Evolutionary conservation across 441 rosid genomes (phyloP).

Genomic region (Gossypium gossypioides): DNA sequence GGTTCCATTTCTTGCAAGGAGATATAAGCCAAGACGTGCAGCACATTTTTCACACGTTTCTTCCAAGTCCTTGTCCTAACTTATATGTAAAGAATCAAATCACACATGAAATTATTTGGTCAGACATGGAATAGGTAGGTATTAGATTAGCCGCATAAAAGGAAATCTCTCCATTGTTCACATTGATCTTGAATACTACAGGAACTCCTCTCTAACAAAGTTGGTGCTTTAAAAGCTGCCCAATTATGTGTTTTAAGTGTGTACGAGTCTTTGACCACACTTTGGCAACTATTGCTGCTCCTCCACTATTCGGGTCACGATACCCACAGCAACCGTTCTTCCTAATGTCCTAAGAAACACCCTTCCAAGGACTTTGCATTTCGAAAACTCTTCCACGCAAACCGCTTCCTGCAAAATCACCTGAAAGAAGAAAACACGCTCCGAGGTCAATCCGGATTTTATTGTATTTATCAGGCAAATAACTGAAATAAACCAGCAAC

Average conservation of each 20-base stretch:
- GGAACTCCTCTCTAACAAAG: background rate
- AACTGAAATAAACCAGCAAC: background rate
- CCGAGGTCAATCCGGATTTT: background rate
- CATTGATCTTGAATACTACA: background rate
- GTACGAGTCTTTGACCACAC: background rate
- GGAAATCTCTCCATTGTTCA: background rate
- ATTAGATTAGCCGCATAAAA: background rate
- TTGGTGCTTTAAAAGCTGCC: background rate
- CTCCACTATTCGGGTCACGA: constrained; percentile 53
- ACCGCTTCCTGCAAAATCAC: constrained; percentile 55
- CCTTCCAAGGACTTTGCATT: constrained; percentile 79
- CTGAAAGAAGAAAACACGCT: constrained; percentile 27
- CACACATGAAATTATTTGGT: background rate
- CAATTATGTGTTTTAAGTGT: background rate
- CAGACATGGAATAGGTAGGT: background rate
- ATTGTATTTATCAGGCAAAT: background rate
- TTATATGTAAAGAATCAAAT: background rate
- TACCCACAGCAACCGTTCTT: constrained; percentile 75
- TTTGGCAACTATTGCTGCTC: constrained; percentile 18
- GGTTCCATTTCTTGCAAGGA: background rate
- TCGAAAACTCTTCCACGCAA: constrained; percentile 67
- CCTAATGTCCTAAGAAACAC: constrained; percentile 71
- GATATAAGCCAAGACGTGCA: background rate
- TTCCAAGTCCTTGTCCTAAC: background rate
- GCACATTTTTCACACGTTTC: background rate